These are phyloP conservation scores for Haplosporangium sp. DNA, from an alignment of 371 early-diverging fungal genomes.

Conservation along the genomic window DNA sequence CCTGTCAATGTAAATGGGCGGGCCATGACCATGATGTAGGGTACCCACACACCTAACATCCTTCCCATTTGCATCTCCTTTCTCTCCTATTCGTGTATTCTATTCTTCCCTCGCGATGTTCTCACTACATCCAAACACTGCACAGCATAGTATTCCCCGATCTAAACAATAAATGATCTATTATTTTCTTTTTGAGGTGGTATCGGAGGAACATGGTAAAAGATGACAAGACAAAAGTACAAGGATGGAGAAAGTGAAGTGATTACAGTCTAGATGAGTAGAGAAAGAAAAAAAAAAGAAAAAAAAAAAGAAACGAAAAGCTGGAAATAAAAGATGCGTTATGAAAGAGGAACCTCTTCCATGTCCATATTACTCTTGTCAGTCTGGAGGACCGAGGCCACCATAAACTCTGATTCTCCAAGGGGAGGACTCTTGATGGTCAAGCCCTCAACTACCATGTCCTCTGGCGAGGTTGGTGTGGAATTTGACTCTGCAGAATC, in stretches of 20 bases:
- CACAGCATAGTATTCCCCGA: too few relatives aligned
- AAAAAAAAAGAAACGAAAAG: slow-evolving; percentile 2
- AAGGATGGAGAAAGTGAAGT: slow-evolving; percentile 2
- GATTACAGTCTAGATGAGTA: slow-evolving; percentile 5
- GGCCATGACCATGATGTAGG: slow-evolving; percentile 42
- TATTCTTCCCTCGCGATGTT: background rate
- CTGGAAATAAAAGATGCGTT: background rate
- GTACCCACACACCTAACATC: slow-evolving; percentile 28
- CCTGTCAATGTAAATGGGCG: slow-evolving; percentile 9
- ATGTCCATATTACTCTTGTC: slow-evolving; percentile 34
- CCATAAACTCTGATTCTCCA: slow-evolving; percentile 4
- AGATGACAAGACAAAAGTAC: background rate
- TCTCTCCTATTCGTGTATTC: background rate
- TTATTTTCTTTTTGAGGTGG: too few relatives aligned
- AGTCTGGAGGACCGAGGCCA: background rate
- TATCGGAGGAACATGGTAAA: too few relatives aligned
- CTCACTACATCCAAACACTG: too few relatives aligned
- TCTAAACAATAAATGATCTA: too few relatives aligned
- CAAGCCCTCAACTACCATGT: slow-evolving; percentile 43
- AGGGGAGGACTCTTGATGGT: slow-evolving; percentile 41
- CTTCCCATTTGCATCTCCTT: slow-evolving; percentile 30
- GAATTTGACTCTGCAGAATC: background rate
- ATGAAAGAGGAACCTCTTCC: slow-evolving; percentile 49
- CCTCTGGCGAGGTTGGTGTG: slow-evolving; percentile 24
- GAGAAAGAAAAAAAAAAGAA: slow-evolving; percentile 12